These are phyloP conservation scores for Grosmannia serpens DNA, from an alignment of 2,329 filamentous ascomycete species.

Conservation along the genomic window DNA sequence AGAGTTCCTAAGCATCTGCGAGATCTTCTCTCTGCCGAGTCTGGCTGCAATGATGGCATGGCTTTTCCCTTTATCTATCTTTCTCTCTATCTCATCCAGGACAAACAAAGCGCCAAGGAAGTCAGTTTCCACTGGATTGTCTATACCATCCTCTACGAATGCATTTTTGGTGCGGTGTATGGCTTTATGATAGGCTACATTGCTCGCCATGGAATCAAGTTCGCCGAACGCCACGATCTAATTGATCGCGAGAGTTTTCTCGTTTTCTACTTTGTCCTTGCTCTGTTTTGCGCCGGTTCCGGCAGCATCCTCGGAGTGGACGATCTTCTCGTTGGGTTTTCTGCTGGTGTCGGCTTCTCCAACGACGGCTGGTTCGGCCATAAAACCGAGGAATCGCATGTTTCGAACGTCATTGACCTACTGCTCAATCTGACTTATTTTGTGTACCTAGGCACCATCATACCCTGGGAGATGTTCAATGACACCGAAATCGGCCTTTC, in stretches of 20 bases:
- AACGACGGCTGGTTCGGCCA: slow-evolving; percentile 99
- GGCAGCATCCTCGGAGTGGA: slow-evolving; percentile 86
- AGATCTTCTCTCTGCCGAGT: slow-evolving; percentile 90
- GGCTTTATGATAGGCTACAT: slow-evolving; percentile 82
- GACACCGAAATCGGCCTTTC: slow-evolving; percentile 57
- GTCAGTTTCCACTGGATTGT: slow-evolving; percentile 83
- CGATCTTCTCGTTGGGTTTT: slow-evolving; percentile 87
- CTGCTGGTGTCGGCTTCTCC: slow-evolving; percentile 94
- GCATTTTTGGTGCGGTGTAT: slow-evolving; percentile 80
- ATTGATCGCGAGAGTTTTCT: slow-evolving; percentile 96
- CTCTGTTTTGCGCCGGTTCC: slow-evolving; percentile 88
- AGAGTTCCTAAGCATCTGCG: slow-evolving; percentile 93
- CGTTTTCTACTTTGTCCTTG: slow-evolving; percentile 96
- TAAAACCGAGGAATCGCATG: slow-evolving; percentile 96
- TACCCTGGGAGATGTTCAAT: slow-evolving; percentile 92
- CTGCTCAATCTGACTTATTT: slow-evolving; percentile 96
- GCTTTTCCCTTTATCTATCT: slow-evolving; percentile 97
- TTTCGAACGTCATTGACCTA: slow-evolving; percentile 97
- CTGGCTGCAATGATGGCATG: slow-evolving; percentile 99
- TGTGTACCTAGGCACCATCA: slow-evolving; percentile 93
- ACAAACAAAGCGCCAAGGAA: slow-evolving; percentile 53
- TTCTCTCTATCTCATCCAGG: slow-evolving; percentile 78
- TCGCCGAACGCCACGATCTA: slow-evolving; percentile 68
- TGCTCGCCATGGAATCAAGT: slow-evolving; percentile 82
- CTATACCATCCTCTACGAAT: slow-evolving; percentile 87